These are phyloP conservation scores for Pyrus hybrid DNA, from an alignment of 331 rosid genomes.

Conservation along the genomic window DNA sequence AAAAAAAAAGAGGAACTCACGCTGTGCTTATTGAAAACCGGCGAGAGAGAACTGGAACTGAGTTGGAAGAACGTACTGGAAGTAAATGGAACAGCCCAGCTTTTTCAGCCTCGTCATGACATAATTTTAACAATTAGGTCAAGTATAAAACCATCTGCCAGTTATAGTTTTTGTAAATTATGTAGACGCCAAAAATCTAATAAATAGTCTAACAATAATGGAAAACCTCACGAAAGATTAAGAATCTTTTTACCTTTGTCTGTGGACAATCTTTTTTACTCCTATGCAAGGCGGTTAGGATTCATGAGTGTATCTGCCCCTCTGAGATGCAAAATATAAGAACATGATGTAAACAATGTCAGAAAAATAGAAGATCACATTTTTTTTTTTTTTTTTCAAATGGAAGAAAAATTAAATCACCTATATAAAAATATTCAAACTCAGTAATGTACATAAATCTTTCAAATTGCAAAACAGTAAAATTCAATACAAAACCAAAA, in stretches of 20 bases:
- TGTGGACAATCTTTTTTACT: constrained; percentile 96
- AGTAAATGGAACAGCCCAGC: no score
- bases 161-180: constrained; percentile 73
- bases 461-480: no score
- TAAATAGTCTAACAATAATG: constrained; percentile 4
- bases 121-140: constrained; percentile 89
- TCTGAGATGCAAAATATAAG: constrained; percentile 32
- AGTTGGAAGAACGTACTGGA: no score
- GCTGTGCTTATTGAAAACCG: no score
- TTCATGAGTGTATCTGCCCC: constrained; percentile 63
- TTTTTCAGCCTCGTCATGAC: constrained; percentile 22
- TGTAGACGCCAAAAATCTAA: constrained; percentile 12
- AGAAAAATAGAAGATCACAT: neutral
- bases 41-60: no score
- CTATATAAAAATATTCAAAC: no score
- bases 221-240: constrained; percentile 16
- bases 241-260: constrained; percentile 66
- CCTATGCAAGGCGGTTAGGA: constrained; percentile 63
- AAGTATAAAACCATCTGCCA: constrained; percentile 88
- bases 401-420: no score
- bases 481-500: no score
- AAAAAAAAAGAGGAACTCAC: no score
- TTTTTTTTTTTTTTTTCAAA: no score
- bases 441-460: no score
- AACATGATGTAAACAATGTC: neutral